A percentile compares a stretch with the other conserved stretches of the same genome.
These are phyloP conservation scores for Mrakia hoshinonis DNA, from an alignment of 768 basidiomycete genomes.

Conservation along the genomic window DNA sequence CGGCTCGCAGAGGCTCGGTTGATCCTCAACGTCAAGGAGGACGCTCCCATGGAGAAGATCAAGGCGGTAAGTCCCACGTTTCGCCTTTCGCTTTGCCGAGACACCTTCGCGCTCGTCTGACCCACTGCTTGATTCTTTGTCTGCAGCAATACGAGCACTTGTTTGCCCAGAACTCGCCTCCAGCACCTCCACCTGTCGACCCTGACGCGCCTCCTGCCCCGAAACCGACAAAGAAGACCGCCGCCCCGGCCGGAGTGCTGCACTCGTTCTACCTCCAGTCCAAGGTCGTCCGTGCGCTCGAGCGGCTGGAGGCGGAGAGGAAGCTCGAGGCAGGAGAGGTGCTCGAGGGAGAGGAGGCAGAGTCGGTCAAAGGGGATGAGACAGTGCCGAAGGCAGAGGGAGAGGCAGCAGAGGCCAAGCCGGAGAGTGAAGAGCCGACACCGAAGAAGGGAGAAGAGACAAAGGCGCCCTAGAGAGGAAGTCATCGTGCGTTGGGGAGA, in stretches of 20 bases:
- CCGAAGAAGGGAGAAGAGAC: constrained; percentile 1
- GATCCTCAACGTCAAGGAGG: constrained; percentile 78
- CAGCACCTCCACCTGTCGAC: constrained; percentile 47
- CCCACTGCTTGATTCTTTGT: neutral
- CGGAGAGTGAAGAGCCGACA: neutral
- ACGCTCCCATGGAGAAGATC: constrained; percentile 58
- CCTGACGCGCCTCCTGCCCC: constrained; percentile 29
- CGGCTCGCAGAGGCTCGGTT: constrained; percentile 88
- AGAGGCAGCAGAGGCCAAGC: neutral
- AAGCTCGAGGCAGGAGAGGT: constrained; percentile 30
- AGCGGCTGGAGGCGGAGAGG: constrained; percentile 86
- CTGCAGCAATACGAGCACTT: constrained; percentile 84
- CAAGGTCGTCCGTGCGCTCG: constrained; percentile 88
- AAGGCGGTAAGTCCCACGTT: constrained; percentile 53
- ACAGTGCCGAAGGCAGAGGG: neutral
- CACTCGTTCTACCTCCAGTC: constrained; percentile 92
- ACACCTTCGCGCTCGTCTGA: neutral
- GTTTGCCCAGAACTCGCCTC: constrained; percentile 77
- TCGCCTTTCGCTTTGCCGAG: neutral
- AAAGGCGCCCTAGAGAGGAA: neutral
- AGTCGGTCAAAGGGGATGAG: neutral
- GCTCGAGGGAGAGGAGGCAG: constrained; percentile 6
- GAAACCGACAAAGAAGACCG: constrained; percentile 24
- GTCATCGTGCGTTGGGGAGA: neutral
- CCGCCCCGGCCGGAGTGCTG: constrained; percentile 28